Evolutionary conservation across 2,329 filamentous ascomycete species (phyloP).

Genomic region (Coniochaeta pulveracea): DNA sequence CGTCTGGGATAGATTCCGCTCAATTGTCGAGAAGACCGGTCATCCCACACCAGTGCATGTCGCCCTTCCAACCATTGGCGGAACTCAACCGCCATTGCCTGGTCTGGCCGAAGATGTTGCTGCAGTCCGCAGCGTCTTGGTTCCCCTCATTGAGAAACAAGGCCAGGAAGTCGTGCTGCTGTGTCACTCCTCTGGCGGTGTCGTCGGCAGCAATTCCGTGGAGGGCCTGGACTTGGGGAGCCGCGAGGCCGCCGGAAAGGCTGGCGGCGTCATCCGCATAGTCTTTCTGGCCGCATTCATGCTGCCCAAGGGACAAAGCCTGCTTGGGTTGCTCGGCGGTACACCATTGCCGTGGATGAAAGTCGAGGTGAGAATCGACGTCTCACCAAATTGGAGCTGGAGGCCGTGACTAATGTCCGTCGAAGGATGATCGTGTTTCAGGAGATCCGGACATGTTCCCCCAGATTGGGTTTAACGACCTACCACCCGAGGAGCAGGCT

Average conservation of each 20-base stretch:
- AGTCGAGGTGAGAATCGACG: not conserved
- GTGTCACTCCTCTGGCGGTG: conserved; percentile 31
- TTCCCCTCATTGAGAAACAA: conserved; percentile 2
- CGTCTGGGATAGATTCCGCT: not conserved
- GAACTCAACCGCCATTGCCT: not conserved
- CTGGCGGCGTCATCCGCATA: conserved; percentile 25
- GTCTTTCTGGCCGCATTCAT: conserved; percentile 23
- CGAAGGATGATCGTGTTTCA: not conserved
- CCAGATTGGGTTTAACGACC: not conserved
- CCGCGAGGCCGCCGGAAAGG: conserved; percentile 17
- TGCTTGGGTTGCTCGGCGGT: not conserved
- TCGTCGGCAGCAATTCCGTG: conserved; percentile 25
- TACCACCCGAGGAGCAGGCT: not conserved
- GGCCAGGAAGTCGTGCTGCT: conserved; percentile 28
- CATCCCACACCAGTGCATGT: not conserved
- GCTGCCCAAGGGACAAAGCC: conserved; percentile 12
- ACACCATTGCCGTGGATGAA: not conserved
- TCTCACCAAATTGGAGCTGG: not conserved
- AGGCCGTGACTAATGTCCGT: not conserved
- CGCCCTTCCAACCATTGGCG: not conserved
- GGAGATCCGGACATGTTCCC: not conserved
- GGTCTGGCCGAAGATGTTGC: not conserved
- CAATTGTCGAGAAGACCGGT: not conserved
- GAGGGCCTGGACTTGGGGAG: conserved; percentile 21
- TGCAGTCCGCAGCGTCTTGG: not conserved